Base-by-base conservation (phyloP, 768 basidiomycete genomes). In the Porphyrellus cyaneotinctus region DNA sequence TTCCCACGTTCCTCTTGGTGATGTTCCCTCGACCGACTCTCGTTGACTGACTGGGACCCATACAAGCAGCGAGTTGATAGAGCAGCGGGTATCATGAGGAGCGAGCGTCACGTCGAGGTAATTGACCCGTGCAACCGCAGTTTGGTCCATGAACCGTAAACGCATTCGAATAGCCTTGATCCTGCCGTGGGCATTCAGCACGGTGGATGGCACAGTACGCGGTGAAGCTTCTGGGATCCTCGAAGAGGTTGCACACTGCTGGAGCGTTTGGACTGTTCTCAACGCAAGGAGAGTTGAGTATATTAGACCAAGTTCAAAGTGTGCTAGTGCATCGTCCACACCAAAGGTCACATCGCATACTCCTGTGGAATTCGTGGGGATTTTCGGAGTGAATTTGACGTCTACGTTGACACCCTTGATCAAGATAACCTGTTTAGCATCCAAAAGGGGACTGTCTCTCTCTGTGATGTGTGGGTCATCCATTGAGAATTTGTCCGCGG, bases 281-380 rank as follows among this genome's bases (percentile, higher is more conserved):
- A 76, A 45, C 11, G 84, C 88, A 43, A 91, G 77, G 38, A 93
- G 72, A 15, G 75, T 60, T 59, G 82, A 84, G 64, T 94, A 94
- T 28, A 85, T 72, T 64, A 87, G 83, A 15, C 81, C 79, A 49
- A 90, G 68, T 59, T 82, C 78, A 53, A 91, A 74, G 39, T 72
- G 72, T 7, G 74, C 73, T 32, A 75, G 73, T 28, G 84, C 66
- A 46, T 77, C 75, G 15, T 84, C 81, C 18, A 88, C 69, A n/a
- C 71, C 61, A 14, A 83, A 64, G 1, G 74, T 70, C 20, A 81
- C 59, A 4, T 79, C 73, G 48, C 76, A 80, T 12, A 60, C 52
- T 43, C 42, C 49, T 33, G 52, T 46, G 12, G 55, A 53, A 45
- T 54, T 46, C 18, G 43, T 31, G 17, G 31, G 13, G 26, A 15